phyloP scores from a whole-genome alignment of 2,329 filamentous ascomycete species.

The Colletotrichum sp. region DNA sequence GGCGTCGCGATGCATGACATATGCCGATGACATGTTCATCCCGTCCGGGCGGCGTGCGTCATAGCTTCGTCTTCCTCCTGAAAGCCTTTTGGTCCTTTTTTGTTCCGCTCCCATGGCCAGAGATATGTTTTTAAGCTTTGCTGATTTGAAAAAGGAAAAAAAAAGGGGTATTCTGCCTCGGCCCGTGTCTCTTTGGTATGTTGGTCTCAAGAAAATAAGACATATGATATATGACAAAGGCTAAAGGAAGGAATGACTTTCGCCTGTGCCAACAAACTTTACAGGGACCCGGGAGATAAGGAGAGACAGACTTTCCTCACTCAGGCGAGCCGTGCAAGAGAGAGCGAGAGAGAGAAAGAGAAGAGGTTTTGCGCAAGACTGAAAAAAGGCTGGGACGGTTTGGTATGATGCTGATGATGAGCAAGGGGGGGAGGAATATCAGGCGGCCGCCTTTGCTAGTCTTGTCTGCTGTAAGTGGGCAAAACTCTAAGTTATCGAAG shows the following conservation, averaged over 20 bases:
- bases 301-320: not conserved
- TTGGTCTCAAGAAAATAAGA: not conserved
- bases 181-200: not conserved
- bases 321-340: not conserved
- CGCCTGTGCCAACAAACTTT: not conserved
- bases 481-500: not conserved
- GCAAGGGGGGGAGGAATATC: not conserved
- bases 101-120: not conserved
- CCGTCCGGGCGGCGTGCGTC: not conserved
- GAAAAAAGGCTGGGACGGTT: not conserved
- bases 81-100: not conserved
- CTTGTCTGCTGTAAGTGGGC: not conserved
- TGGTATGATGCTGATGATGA: not conserved
- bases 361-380: not conserved
- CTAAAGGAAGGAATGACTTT: not conserved
- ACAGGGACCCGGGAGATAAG: not conserved
- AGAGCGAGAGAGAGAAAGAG: not conserved
- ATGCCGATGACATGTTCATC: conserved; percentile 12
- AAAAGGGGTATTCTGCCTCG: not conserved
- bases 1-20: conserved; percentile 17
- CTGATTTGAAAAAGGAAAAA: not conserved
- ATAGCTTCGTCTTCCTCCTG: not conserved
- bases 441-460: not conserved
- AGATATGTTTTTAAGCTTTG: not conserved
- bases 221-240: not conserved